Conservation (phyloP, 2,329 filamentous ascomycete species). For the Tolypocladium cylindrosporum region DNA sequence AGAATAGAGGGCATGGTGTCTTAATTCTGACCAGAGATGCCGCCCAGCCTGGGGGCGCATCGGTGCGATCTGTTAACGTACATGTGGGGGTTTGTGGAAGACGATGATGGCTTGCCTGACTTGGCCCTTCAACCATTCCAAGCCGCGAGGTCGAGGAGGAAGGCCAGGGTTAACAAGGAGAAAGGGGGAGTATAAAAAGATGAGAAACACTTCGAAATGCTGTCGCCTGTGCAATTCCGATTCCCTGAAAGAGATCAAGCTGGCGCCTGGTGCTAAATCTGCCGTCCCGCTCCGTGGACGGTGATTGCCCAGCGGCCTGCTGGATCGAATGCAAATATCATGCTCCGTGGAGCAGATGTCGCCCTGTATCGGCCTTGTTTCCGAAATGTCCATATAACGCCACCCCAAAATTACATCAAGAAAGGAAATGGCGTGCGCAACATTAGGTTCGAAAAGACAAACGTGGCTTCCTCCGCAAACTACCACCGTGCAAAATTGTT, state of each 20-base stretch:
- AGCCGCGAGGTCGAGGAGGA: constrained; percentile 1
- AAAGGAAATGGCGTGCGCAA: constrained; percentile 8
- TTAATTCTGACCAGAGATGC: constrained; percentile 32
- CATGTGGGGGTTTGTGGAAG: constrained; percentile 51
- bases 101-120: constrained; percentile 62
- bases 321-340: constrained; percentile 20
- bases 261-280: constrained; percentile 20
- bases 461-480: constrained; percentile 9
- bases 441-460: constrained; percentile 12
- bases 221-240: constrained; percentile 8
- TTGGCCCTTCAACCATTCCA: constrained; percentile 17
- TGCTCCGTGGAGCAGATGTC: constrained; percentile 16
- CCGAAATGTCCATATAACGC: constrained; percentile 19
- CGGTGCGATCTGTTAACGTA: constrained; percentile 48
- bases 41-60: constrained; percentile 19
- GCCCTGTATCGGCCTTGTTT: constrained; percentile 8
- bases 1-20: constrained; percentile 26
- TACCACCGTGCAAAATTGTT: constrained; percentile 62
- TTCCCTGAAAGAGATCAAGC: constrained; percentile 15
- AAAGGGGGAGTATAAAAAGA: constrained; percentile 6
- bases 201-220: constrained; percentile 5
- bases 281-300: constrained; percentile 13
- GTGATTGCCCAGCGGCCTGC: constrained; percentile 18
- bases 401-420: constrained; percentile 7
- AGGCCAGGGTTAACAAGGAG: constrained; percentile 6